Percentiles rank a stretch among this genome's conserved stretches.
Conservation (phyloP, 2,329 filamentous ascomycete species). For the Xylariaceae sp. region DNA sequence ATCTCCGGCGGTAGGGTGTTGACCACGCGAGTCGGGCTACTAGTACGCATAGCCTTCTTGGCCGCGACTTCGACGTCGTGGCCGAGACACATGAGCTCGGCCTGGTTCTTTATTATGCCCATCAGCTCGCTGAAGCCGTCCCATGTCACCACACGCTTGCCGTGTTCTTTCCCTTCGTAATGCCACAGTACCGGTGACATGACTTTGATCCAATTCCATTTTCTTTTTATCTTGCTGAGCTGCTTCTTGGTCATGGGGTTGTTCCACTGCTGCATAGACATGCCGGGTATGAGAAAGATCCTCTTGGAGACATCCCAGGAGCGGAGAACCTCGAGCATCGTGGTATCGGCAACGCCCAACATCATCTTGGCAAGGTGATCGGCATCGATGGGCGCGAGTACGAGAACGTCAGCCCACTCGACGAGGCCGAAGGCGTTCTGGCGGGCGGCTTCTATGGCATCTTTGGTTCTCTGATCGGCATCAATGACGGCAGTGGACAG, state of each 20-base stretch:
- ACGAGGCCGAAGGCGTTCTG: conserved; percentile 65
- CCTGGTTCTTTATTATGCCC: conserved; percentile 72
- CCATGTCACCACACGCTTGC: conserved; percentile 58
- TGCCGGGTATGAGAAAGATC: conserved; percentile 80
- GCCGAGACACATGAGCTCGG: conserved; percentile 71
- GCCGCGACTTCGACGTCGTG: conserved; percentile 63
- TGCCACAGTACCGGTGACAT: conserved; percentile 81
- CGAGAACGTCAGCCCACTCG: conserved; percentile 83
- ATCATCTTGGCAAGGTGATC: conserved; percentile 86
- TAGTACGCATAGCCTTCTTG: conserved; percentile 38
- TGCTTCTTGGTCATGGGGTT: conserved; percentile 87
- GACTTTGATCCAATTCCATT: conserved; percentile 85
- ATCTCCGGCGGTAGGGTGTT: conserved; percentile 74
- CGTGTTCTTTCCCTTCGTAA: conserved; percentile 51
- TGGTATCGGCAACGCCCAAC: conserved; percentile 75
- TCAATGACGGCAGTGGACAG: conserved; percentile 36
- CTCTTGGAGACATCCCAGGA: conserved; percentile 87
- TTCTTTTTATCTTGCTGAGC: conserved; percentile 75
- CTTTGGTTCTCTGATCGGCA: conserved; percentile 34
- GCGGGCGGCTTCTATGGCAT: conserved; percentile 51
- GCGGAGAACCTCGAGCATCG: conserved; percentile 76
- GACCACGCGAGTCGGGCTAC: conserved; percentile 36
- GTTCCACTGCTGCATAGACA: conserved; percentile 87
- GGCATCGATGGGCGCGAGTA: conserved; percentile 81
- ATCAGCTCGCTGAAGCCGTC: conserved; percentile 68